Evolutionary conservation across 805 yeast genomes (phyloP).

Genomic region (Kuraishia ogatae): DNA sequence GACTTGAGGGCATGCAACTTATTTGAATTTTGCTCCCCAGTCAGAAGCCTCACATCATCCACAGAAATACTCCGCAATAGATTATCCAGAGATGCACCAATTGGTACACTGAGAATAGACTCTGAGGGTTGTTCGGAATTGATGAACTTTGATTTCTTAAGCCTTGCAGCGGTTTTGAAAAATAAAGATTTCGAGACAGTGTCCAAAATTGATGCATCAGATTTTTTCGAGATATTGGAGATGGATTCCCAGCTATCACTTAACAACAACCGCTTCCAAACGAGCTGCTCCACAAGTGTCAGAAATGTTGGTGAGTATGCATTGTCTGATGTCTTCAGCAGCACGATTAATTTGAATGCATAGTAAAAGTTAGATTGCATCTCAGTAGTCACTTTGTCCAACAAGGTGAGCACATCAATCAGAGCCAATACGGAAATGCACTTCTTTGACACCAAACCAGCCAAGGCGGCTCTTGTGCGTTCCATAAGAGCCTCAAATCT

Average conservation of each 20-base stretch:
- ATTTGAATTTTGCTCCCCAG: not conserved
- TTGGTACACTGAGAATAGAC: constrained; percentile 4
- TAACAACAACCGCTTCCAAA: constrained; percentile 55
- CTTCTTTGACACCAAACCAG: constrained; percentile 25
- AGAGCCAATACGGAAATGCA: constrained; percentile 34
- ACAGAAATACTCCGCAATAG: not conserved
- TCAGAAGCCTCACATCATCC: constrained; percentile 1
- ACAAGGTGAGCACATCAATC: constrained; percentile 38
- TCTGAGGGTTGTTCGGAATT: not conserved
- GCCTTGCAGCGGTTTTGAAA: constrained; percentile 19
- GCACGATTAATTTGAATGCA: constrained; percentile 44
- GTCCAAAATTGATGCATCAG: constrained; percentile 4
- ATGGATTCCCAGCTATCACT: constrained; percentile 42
- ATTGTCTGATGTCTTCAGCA: constrained; percentile 24
- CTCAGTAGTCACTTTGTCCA: constrained; percentile 24
- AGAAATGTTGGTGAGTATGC: constrained; percentile 1
- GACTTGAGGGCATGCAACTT: not conserved
- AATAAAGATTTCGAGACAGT: constrained; percentile 11
- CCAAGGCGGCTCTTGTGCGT: constrained; percentile 12
- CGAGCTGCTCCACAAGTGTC: constrained; percentile 19
- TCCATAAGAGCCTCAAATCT: constrained; percentile 6
- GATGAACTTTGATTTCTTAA: constrained; percentile 6
- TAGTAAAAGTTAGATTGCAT: constrained; percentile 24
- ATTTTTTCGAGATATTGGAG: constrained; percentile 16
- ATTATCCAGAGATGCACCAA: not conserved